These are phyloP conservation scores for Aureobasidium sp. DNA, from an alignment of 2,329 filamentous ascomycete genomes.

Conservation along the genomic window DNA sequence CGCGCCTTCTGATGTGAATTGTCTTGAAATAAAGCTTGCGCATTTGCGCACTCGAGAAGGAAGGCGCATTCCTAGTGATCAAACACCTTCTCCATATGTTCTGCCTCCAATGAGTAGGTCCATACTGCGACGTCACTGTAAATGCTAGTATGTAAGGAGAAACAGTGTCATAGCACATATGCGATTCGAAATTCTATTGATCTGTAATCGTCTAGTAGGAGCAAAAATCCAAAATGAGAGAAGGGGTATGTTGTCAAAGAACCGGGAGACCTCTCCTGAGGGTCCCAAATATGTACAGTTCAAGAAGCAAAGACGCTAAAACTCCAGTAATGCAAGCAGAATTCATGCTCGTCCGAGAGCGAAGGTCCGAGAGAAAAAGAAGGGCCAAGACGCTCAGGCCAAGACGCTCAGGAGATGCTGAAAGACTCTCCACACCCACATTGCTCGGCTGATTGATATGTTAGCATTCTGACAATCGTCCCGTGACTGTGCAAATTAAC, in stretches of 20 bases:
- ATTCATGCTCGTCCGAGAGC: background rate
- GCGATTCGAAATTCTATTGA: background rate
- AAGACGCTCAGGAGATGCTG: slow-evolving; percentile 42
- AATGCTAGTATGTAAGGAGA: background rate
- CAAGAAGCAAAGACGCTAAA: background rate
- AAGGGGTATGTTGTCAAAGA: background rate
- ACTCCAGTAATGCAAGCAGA: slow-evolving; percentile 2
- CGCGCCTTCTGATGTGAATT: background rate
- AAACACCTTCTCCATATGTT: background rate
- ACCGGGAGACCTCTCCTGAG: background rate
- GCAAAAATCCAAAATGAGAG: background rate
- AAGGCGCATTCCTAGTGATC: background rate
- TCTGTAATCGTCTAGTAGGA: background rate
- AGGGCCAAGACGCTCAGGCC: background rate
- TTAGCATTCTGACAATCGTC: slow-evolving; percentile 1
- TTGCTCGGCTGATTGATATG: slow-evolving; percentile 65
- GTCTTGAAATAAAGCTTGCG: background rate
- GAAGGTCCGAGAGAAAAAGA: background rate
- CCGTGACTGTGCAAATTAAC: slow-evolving; percentile 34
- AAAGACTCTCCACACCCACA: slow-evolving; percentile 97
- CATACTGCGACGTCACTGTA: background rate
- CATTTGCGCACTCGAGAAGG: background rate
- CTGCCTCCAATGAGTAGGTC: background rate
- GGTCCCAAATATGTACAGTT: slow-evolving; percentile 4
- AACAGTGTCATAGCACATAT: background rate